Evolutionary conservation across 495 filamentous ascomycete species (phyloP), one percentile per base, ranked within the genome.

Genomic region (Penicillium silybi): DNA sequence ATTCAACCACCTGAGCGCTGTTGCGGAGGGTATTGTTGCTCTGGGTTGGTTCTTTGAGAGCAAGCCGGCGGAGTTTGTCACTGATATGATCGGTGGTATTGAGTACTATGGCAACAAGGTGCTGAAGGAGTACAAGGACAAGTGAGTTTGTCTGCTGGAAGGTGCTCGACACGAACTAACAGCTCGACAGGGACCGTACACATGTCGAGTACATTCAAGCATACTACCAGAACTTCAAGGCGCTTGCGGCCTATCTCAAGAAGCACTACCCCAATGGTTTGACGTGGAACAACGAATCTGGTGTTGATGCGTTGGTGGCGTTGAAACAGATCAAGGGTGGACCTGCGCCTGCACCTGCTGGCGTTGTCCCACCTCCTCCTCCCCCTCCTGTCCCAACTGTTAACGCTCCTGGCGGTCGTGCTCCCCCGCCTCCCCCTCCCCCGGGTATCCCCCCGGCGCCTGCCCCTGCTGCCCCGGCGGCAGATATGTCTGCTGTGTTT

Each of bases 71-170:
- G 89, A 90, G 47, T 89, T 88, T 56, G 84, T 97, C 34, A 78
- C 78, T 25, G 92, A 95, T 42, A 83, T 84, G 42, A 71, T 93
- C 7, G 83, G 82, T 20, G 84, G 88, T 43, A 87, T 91, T 23
- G 81, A 96, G 66, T 95, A 89, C 72, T 96, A 85, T 54, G 95
- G 93, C 2, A 96, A 98, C 74, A 82, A 88, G 50, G 87, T 98
- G 34, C 68, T 97, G 52, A 91, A 86, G 62, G 85, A 90, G 52
- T 84, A 88, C 69, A 97, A 92, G 74, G 90, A 93, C 44, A 92
- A 90, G 91, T 95, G 71, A 55, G 85, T 57, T 43, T n/a, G 29
- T 34, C 25, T 27, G 16, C 44, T 27, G 9, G 8, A 9, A 9
- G 7, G 15, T 13, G 4, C 16, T 18, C 18, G 41, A 26, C 49